Conservation (phyloP, 371 early-diverging fungal species). For the Rhizomucor miehei region DNA sequence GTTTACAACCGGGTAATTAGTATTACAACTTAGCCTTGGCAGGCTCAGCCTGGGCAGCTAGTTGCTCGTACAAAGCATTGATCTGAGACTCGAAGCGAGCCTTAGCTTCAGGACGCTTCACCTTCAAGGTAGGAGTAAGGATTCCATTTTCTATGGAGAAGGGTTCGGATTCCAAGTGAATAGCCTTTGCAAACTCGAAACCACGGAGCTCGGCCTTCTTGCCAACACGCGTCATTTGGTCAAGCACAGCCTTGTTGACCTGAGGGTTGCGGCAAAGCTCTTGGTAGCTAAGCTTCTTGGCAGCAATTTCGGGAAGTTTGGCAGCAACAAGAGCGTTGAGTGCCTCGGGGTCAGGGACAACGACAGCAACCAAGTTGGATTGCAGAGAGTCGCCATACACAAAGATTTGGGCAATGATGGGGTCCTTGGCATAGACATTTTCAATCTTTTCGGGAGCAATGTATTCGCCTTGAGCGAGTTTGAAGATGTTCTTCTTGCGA, state of each 20-base stretch:
- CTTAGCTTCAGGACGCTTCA: slow-evolving; percentile 71
- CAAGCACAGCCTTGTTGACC: slow-evolving; percentile 57
- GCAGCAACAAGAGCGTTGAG: slow-evolving; percentile 30
- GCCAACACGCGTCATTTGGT: slow-evolving; percentile 58
- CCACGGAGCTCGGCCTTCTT: slow-evolving; percentile 56
- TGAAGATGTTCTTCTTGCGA: slow-evolving; percentile 98
- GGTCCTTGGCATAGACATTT: slow-evolving; percentile 56
- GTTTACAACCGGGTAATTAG: no score
- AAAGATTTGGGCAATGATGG: slow-evolving; percentile 62
- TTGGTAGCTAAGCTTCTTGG: slow-evolving; percentile 26
- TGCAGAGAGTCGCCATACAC: slow-evolving; percentile 89
- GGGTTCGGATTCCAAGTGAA: slow-evolving; percentile 50
- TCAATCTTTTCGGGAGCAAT: slow-evolving; percentile 97
- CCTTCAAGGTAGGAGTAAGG: slow-evolving; percentile 74
- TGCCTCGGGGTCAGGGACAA: slow-evolving; percentile 79
- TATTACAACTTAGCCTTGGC: slow-evolving; percentile 19
- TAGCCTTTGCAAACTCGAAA: slow-evolving; percentile 55
- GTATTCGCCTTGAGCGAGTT: slow-evolving; percentile 92
- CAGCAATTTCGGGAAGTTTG: slow-evolving; percentile 6
- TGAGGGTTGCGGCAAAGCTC: slow-evolving; percentile 57
- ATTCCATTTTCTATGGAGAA: slow-evolving; percentile 60
- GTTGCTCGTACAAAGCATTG: slow-evolving; percentile 56
- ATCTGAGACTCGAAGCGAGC: slow-evolving; percentile 60
- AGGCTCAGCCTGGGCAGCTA: slow-evolving; percentile 9
- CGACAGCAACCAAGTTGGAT: slow-evolving; percentile 74